Evolutionary conservation across 2,329 filamentous ascomycete genomes (phyloP).

Genomic region (Venturia carpophila): DNA sequence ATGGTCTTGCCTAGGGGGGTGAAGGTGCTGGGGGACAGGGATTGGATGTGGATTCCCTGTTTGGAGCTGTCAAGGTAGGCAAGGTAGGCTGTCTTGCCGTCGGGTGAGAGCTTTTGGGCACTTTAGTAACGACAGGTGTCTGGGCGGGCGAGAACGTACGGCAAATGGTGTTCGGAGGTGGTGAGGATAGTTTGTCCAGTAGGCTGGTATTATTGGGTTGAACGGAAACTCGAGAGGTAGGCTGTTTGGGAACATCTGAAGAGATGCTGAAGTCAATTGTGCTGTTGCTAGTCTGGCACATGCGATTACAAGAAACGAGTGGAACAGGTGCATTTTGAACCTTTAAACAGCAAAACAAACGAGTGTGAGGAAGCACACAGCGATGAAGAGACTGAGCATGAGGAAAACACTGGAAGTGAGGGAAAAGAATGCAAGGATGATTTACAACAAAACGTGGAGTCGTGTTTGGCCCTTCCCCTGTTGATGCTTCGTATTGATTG

Average conservation of each 20-base stretch:
- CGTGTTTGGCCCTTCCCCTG: neutral
- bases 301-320: neutral
- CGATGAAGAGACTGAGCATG: no score
- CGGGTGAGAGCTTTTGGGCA: conserved; percentile 37
- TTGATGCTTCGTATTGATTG: neutral
- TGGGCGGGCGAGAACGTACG: conserved; percentile 17
- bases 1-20: conserved; percentile 45
- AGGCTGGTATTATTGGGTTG: conserved; percentile 51
- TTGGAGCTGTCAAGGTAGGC: conserved; percentile 52
- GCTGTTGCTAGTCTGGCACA: neutral
- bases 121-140: no score
- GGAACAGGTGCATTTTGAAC: neutral
- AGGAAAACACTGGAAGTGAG: neutral
- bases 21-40: conserved; percentile 49
- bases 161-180: conserved; percentile 56
- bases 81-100: conserved; percentile 51
- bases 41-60: conserved; percentile 50
- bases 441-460: neutral
- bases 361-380: neutral
- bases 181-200: conserved; percentile 55
- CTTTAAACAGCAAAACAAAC: neutral
- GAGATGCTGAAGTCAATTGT: neutral
- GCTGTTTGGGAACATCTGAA: conserved; percentile 23
- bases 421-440: neutral
- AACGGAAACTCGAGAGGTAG: conserved; percentile 45